Percentiles rank a stretch among this genome's conserved stretches.
Evolutionary conservation across 768 basidiomycete genomes (phyloP).

Genomic region (Trametes cingulata): DNA sequence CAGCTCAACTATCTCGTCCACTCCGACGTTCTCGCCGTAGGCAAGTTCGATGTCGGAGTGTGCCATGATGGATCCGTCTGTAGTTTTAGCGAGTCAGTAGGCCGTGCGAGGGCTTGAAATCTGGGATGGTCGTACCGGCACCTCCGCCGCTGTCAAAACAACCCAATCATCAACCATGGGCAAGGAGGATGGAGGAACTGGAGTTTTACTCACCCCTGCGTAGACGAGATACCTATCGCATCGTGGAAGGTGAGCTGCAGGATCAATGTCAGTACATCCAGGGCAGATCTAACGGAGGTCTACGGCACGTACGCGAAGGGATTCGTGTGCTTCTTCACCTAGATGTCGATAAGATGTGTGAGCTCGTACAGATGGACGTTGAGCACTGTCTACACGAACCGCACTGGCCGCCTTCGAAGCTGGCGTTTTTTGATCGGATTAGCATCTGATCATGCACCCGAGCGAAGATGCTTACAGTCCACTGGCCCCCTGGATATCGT

Average conservation of each 20-base stretch:
- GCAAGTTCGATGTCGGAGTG: constrained; percentile 13
- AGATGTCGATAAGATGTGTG: neutral
- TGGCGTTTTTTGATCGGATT: neutral
- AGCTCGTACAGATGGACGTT: neutral
- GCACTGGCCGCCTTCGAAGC: constrained; percentile 36
- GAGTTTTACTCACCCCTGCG: neutral
- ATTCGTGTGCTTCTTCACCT: neutral
- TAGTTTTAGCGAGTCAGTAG: neutral
- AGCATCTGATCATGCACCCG: too few species aligned
- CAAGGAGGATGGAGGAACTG: neutral
- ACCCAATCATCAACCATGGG: neutral
- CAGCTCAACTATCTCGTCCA: constrained; percentile 8
- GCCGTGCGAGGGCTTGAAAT: neutral
- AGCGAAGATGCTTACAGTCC: constrained; percentile 16
- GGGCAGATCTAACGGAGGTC: neutral
- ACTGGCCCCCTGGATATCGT: constrained; percentile 32
- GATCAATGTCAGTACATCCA: neutral
- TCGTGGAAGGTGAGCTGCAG: constrained; percentile 22
- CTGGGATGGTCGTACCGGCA: neutral
- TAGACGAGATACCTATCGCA: constrained; percentile 22
- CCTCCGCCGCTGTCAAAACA: constrained; percentile 7
- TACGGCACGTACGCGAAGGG: neutral
- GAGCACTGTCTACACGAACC: constrained; percentile 14
- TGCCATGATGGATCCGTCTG: constrained; percentile 20
- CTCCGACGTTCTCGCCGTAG: constrained; percentile 7